Percentiles rank a stretch among this genome's conserved stretches.
phyloP scores from a whole-genome alignment of 2,329 filamentous ascomycete genomes.

The Diaporthe sp. region DNA sequence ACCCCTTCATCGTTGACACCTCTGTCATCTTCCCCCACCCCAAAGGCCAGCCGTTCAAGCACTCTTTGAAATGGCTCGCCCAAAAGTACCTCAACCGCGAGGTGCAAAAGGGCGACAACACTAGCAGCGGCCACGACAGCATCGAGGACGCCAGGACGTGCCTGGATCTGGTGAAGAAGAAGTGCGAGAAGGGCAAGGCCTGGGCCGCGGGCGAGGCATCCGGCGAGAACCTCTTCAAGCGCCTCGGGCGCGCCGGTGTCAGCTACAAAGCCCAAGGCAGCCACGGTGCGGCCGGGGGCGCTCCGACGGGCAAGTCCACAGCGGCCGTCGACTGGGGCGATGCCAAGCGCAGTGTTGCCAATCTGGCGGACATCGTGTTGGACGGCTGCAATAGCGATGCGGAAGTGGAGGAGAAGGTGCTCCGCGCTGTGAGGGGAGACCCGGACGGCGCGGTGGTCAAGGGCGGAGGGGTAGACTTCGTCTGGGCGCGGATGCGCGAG shows the following conservation, averaged over 20 bases:
- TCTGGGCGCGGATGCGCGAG: constrained; percentile 76
- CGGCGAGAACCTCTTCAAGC: constrained; percentile 90
- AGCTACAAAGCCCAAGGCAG: constrained; percentile 74
- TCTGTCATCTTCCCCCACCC: constrained; percentile 91
- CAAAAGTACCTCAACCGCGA: constrained; percentile 88
- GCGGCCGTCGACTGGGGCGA: constrained; percentile 93
- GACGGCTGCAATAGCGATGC: constrained; percentile 70
- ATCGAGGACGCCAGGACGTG: constrained; percentile 93
- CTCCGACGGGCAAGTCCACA: constrained; percentile 71
- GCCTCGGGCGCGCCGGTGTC: constrained; percentile 76
- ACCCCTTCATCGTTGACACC: constrained; percentile 95
- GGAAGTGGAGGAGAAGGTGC: constrained; percentile 66
- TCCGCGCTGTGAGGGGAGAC: constrained; percentile 73
- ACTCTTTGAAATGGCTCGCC: constrained; percentile 88
- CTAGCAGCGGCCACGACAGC: constrained; percentile 83
- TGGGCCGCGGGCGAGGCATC: constrained; percentile 87
- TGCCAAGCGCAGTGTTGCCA: constrained; percentile 71
- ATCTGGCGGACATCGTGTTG: constrained; percentile 68
- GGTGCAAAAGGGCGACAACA: constrained; percentile 84
- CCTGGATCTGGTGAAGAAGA: constrained; percentile 93
- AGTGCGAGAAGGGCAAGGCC: constrained; percentile 90
- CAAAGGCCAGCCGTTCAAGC: constrained; percentile 89
- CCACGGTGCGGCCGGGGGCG: constrained; percentile 67
- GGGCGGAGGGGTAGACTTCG: constrained; percentile 74
- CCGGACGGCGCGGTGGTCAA: constrained; percentile 68